Evolutionary conservation across 768 basidiomycete species (phyloP), one percentile per base, ranked within the genome.

Genomic region (Pholiota molesta): DNA sequence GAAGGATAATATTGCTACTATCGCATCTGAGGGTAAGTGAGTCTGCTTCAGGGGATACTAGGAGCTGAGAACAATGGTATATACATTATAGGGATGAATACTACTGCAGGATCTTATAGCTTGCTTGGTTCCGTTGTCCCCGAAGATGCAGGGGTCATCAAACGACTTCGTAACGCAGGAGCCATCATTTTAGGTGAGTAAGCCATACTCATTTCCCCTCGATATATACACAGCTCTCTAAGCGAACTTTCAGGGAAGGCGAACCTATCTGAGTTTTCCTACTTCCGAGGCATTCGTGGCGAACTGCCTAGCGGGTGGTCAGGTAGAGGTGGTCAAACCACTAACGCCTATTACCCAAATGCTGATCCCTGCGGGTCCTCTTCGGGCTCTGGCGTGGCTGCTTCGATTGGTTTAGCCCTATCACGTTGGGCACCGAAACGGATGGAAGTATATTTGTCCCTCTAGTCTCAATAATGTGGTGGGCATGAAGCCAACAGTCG

Each of bases 401-500:
- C 81, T 3, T 82, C 83, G 1, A 85, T 84, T 52, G 84, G 85
- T 21, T 73, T 86, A 13, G 71, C 77, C n/a, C 82, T 16, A 81
- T 82, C 1, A 72, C 80, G 0, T 73, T 85, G 0, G 83, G 80
- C 14, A 77, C 82, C 2, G 84, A 85, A 60, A 85, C 84, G 0
- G 79, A 83, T 61, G 83, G 86, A 9, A 84, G 84, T 56, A 85
- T 86, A 81, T 77, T 7, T 85, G 79, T 62, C 87, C 85, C 23
- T 71, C 81, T 0, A 77, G 76, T 64, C 71, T 78, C 19, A 86
- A 86, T 58, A 86, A 86, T 62, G 47, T 86, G 5, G 86, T 78
- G 3, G 86, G 86, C 0, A 83, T 88, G 47, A 86, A 86, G 64
- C 84, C 87, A 0, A 88, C 83, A 1, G 79, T 87, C 10, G 86